A percentile compares a stretch with the other conserved stretches of the same genome.
phyloP scores from a whole-genome alignment of 2,329 filamentous ascomycete species.

The Phoma sp. region DNA sequence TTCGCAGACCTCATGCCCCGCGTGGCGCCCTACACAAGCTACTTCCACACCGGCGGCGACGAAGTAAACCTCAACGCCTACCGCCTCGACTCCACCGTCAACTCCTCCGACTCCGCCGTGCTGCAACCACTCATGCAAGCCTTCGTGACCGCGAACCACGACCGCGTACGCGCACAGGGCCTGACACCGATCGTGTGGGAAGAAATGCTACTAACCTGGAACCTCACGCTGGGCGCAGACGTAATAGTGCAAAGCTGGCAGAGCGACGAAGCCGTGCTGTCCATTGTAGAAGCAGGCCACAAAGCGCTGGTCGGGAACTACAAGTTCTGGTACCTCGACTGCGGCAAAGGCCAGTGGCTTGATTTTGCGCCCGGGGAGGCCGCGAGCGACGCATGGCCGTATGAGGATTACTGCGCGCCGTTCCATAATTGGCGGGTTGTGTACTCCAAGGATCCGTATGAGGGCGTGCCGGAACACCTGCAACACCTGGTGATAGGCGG shows the following conservation, averaged over 20 bases:
- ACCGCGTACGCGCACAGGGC: slow-evolving; percentile 66
- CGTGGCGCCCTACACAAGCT: slow-evolving; percentile 65
- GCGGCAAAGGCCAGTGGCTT: slow-evolving; percentile 80
- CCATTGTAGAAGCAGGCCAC: slow-evolving; percentile 68
- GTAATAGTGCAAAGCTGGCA: slow-evolving; percentile 83
- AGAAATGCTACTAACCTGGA: slow-evolving; percentile 81
- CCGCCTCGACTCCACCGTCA: slow-evolving; percentile 71
- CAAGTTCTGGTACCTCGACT: slow-evolving; percentile 84
- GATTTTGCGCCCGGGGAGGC: slow-evolving; percentile 66
- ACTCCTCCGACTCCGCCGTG: slow-evolving; percentile 68
- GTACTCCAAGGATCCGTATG: slow-evolving; percentile 79
- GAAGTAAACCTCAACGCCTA: slow-evolving; percentile 83
- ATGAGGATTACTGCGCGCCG: slow-evolving; percentile 80
- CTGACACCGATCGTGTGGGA: slow-evolving; percentile 85
- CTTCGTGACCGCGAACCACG: slow-evolving; percentile 75
- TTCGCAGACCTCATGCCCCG: slow-evolving; percentile 77
- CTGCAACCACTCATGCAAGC: slow-evolving; percentile 78
- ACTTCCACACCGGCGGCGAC: slow-evolving; percentile 89
- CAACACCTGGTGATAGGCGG: slow-evolving; percentile 77
- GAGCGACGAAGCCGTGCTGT: slow-evolving; percentile 65
- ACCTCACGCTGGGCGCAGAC: slow-evolving; percentile 72
- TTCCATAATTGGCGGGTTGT: slow-evolving; percentile 81
- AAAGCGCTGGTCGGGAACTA: slow-evolving; percentile 78
- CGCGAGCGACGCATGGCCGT: slow-evolving; percentile 67
- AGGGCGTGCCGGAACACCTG: slow-evolving; percentile 62